Conservation (phyloP, 1,284 basidiomycete genomes). For the Puccinia novopanici region DNA sequence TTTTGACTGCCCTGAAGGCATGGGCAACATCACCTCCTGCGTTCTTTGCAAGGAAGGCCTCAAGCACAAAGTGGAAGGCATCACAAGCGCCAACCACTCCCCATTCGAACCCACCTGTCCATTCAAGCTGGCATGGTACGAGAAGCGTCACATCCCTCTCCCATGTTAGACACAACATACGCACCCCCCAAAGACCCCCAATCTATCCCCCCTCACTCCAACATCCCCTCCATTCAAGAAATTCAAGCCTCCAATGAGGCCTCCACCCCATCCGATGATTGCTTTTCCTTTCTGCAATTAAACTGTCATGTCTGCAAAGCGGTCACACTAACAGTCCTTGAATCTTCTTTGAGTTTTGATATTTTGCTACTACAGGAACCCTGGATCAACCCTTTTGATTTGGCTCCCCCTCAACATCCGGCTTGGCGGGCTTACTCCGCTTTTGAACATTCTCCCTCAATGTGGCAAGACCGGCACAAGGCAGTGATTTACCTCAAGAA, state of each 20-base stretch:
- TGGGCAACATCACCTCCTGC: not conserved
- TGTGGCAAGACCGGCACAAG: not conserved
- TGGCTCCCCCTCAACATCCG: not conserved
- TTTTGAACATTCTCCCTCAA: not conserved
- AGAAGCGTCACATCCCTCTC: no score
- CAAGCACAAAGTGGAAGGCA: no score
- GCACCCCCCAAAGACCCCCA: no score
- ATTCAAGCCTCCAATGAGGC: not conserved
- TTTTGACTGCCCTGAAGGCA: not conserved
- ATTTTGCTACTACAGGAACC: slow-evolving; percentile 25
- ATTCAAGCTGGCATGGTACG: no score
- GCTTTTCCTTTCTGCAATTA: not conserved
- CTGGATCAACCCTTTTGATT: slow-evolving; percentile 6
- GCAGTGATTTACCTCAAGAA: slow-evolving; percentile 3
- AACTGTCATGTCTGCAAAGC: not conserved
- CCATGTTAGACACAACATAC: not conserved
- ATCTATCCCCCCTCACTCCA: not conserved
- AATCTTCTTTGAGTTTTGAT: not conserved
- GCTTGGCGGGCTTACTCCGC: not conserved
- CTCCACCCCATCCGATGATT: not conserved
- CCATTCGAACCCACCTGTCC: no score
- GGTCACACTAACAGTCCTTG: not conserved
- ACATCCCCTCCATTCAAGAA: not conserved
- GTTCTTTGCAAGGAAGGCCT: not conserved
- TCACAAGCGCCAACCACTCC: no score